Percentiles rank a stretch among this genome's conserved stretches.
Evolutionary conservation across 208 protist species (phyloP).

Genomic region (Crithidia bombi): DNA sequence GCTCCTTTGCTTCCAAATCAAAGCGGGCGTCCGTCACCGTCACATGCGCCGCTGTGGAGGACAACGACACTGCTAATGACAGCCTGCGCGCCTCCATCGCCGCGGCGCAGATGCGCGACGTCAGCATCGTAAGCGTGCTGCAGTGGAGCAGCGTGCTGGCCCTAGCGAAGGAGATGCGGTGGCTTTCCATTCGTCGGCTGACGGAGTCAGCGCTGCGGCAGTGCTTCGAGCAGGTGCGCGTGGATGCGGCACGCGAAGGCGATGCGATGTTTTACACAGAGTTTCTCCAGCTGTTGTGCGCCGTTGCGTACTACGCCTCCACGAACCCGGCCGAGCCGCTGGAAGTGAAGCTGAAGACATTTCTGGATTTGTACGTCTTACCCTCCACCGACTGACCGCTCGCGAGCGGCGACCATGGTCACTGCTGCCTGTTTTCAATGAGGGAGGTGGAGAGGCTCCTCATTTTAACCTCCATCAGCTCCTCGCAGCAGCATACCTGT

Average conservation of each 20-base stretch:
- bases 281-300: conserved; percentile 71
- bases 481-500: too few species aligned
- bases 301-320: conserved; percentile 47
- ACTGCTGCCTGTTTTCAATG: not conserved
- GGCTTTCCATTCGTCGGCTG: conserved; percentile 29
- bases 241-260: conserved; percentile 51
- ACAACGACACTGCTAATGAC: not conserved
- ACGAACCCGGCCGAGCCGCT: conserved; percentile 57
- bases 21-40: not conserved
- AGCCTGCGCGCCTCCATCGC: conserved; percentile 1
- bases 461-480: too few species aligned
- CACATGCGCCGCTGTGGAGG: not conserved
- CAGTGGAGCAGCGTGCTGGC: conserved; percentile 38
- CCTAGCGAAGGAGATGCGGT: conserved; percentile 62
- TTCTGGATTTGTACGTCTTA: conserved; percentile 60
- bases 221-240: conserved; percentile 45
- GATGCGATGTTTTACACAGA: conserved; percentile 71
- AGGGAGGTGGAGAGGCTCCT: too few species aligned
- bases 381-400: too few species aligned
- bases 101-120: conserved; percentile 32
- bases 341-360: conserved; percentile 54
- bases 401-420: too few species aligned
- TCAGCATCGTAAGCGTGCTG: conserved; percentile 76
- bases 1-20: not conserved
- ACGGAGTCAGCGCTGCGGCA: conserved; percentile 33